Evolutionary conservation across 140 eudicot species (phyloP).

Genomic region (Stevia rebaudiana): DNA sequence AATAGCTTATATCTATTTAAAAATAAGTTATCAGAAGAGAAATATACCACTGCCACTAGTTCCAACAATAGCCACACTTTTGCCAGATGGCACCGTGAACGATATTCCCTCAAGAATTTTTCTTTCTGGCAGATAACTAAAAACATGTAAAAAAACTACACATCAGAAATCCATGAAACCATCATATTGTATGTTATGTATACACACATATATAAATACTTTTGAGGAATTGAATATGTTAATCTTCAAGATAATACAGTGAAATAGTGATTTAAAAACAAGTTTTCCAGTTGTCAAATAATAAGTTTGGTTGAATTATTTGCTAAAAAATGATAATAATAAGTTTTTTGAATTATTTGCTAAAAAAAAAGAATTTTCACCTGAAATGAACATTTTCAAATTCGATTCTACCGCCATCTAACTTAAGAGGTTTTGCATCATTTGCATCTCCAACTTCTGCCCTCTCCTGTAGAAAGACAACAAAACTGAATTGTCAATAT

Average conservation of each 20-base stretch:
- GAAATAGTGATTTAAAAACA: not conserved
- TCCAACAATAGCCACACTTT: conserved; percentile 97
- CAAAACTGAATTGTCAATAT: not conserved
- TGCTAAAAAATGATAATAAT: not conserved
- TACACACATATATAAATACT: not conserved
- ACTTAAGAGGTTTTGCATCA: conserved; percentile 63
- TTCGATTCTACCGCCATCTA: conserved; percentile 71
- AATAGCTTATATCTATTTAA: not conserved
- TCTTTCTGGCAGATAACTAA: conserved; percentile 79
- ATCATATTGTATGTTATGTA: not conserved
- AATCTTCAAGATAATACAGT: not conserved
- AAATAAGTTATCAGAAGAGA: not conserved
- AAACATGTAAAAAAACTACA: conserved; percentile 1
- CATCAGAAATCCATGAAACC: conserved; percentile 18
- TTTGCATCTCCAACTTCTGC: conserved; percentile 61
- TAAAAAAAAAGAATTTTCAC: conserved; percentile 18
- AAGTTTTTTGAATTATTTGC: not conserved
- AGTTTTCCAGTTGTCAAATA: not conserved
- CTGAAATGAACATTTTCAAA: conserved; percentile 85
- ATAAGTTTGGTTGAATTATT: not conserved
- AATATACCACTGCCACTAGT: conserved; percentile 96
- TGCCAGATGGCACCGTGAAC: conserved; percentile 93
- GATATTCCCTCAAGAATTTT: conserved; percentile 97
- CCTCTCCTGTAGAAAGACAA: conserved; percentile 53
- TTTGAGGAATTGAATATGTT: not conserved